A percentile compares a stretch with the other conserved stretches of the same genome.
phyloP scores from a whole-genome alignment of 108 stramenopile species.

The Nitzschia sp. region DNA sequence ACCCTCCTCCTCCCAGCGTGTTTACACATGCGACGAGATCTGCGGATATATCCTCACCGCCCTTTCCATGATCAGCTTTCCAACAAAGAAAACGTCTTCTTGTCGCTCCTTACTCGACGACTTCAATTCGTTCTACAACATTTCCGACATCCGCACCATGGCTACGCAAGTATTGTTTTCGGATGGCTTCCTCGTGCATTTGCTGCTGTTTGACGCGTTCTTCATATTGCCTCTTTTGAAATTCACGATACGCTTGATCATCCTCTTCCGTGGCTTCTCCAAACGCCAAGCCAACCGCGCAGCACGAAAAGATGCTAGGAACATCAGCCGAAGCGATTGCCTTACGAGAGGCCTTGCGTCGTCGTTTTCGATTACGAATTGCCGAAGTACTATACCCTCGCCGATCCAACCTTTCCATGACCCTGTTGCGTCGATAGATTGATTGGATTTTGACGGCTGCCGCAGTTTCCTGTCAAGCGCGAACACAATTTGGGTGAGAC shows the following conservation, averaged over 20 bases:
- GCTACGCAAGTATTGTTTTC: conserved; percentile 44
- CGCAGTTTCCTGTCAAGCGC: conserved; percentile 56
- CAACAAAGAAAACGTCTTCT: neutral
- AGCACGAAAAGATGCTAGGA: conserved; percentile 57
- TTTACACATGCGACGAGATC: no score
- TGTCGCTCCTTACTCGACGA: conserved; percentile 2
- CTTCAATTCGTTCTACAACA: conserved; percentile 23
- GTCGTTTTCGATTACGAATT: conserved; percentile 64
- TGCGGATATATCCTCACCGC: no score
- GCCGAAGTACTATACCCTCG: conserved; percentile 55
- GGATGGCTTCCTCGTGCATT: conserved; percentile 51
- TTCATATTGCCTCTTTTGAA: conserved; percentile 49
- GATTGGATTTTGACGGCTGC: conserved; percentile 79
- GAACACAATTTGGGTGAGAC: neutral
- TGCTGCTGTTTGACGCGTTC: conserved; percentile 40
- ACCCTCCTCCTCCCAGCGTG: no score
- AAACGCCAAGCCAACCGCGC: conserved; percentile 62
- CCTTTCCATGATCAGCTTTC: neutral
- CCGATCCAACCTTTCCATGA: conserved; percentile 48
- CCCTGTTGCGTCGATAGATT: conserved; percentile 56
- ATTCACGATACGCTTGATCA: conserved; percentile 44
- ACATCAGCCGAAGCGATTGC: conserved; percentile 36
- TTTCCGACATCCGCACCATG: conserved; percentile 15
- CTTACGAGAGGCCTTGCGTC: conserved; percentile 43
- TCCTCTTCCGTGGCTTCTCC: conserved; percentile 62